phyloP scores from a whole-genome alignment of 805 yeast genomes.

The Kodamaea neixiangensis region DNA sequence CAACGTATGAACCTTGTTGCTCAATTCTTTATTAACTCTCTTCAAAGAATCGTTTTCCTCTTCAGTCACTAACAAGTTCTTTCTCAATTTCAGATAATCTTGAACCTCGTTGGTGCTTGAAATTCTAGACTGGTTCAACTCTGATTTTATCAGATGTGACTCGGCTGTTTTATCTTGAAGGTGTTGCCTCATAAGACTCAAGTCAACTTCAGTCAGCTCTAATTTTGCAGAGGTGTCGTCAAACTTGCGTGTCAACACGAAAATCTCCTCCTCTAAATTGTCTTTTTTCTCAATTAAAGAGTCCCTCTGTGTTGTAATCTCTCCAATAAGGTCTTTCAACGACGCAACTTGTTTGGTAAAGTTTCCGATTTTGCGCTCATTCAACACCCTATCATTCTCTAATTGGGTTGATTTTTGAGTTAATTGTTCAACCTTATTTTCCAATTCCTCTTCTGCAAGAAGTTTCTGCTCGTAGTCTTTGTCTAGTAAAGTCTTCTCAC shows the following conservation, averaged over 20 bases:
- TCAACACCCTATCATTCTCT: slow-evolving; percentile 35
- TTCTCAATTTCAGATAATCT: slow-evolving; percentile 42
- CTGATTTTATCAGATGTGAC: slow-evolving; percentile 34
- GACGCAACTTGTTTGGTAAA: slow-evolving; percentile 53
- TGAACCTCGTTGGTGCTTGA: slow-evolving; percentile 29
- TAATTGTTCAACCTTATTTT: slow-evolving; percentile 28
- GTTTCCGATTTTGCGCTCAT: slow-evolving; percentile 38
- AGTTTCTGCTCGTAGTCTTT: slow-evolving; percentile 37
- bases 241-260: slow-evolving; percentile 24
- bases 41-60: slow-evolving; percentile 71
- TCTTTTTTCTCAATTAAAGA: slow-evolving; percentile 46
- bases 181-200: slow-evolving; percentile 35
- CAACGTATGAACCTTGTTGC: slow-evolving; percentile 42
- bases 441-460: slow-evolving; percentile 43
- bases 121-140: slow-evolving; percentile 33
- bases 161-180: slow-evolving; percentile 35
- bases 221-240: slow-evolving; percentile 29
- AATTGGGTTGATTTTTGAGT: slow-evolving; percentile 29
- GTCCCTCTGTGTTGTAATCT: slow-evolving; percentile 64
- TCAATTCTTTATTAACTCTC: slow-evolving; percentile 54
- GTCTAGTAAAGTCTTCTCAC: slow-evolving; percentile 28
- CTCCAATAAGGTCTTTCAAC: slow-evolving; percentile 59
- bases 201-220: slow-evolving; percentile 28
- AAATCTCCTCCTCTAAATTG: slow-evolving; percentile 31
- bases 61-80: slow-evolving; percentile 53